Evolutionary conservation across 2,329 filamentous ascomycete species (phyloP), one percentile per base, ranked within the genome.

Genomic region (Aspergillus proliferans): DNA sequence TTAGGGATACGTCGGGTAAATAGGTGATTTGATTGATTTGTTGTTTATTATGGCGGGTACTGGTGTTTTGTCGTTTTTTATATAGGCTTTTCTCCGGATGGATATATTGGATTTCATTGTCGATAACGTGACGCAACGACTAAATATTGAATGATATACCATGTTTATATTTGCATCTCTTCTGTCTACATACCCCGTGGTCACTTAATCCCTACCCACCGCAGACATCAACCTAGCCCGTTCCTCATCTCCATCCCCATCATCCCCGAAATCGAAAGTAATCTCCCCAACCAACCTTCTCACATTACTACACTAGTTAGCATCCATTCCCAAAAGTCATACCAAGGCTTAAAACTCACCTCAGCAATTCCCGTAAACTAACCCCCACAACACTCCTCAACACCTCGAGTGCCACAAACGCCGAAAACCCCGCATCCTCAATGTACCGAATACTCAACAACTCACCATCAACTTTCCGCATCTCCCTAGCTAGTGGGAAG

Each of bases 391-490:
- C 59, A 6, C 60, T 63, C 36, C 64, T 57, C 41, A 67, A 15
- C 8, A 89, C 81, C 62, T 88, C 85, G 52, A 88, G 72, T 10
- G 87, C 80, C 0, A 85, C 85, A 66, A 88, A 89, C 39, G 84
- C 83, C 6, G 83, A 80, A 66, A 87, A 88, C 0, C 84, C 84
- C 0, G 83, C 82, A 60, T 88, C 82, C 9, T 81, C 76, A 47
- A 88, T 76, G 63, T 88, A 83, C 46, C 73, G 66, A 3, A 85
- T 71, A 58, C 77, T 80, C 42, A 88, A 62, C 19, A 87, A 77
- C 48, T 79, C 76, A 6, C 69, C 66, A 56, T 84, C 78, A 9
- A 86, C 67, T 6, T 69, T 68, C 47, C 83, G 77, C 6, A 88
- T 70, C 24, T 76, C 76, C 4, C 74, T 67, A 4, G 76, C 77